Conservation (phyloP, 768 basidiomycete species). For the Clathrus columnatus region DNA sequence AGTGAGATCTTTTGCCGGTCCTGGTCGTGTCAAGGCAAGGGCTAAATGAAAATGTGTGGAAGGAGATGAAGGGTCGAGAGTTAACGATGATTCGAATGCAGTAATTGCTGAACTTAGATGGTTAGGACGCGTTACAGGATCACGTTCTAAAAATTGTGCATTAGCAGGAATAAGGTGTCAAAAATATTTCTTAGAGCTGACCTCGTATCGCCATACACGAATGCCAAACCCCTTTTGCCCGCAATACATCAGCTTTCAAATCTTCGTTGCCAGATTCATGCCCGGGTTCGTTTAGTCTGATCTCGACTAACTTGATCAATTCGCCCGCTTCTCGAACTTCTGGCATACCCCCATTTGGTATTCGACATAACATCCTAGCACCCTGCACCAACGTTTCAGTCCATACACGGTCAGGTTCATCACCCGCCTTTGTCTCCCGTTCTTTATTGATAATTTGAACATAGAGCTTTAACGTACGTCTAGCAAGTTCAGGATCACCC, state of each 20-base stretch:
- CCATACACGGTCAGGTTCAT: slow-evolving; percentile 64
- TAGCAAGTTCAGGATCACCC: slow-evolving; percentile 54
- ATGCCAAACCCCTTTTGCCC: slow-evolving; percentile 69
- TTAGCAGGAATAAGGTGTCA: background rate
- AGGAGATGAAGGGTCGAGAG: slow-evolving; percentile 36
- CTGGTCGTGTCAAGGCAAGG: slow-evolving; percentile 56
- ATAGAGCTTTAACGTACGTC: slow-evolving; percentile 72
- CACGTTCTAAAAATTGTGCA: slow-evolving; percentile 41
- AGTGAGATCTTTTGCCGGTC: slow-evolving; percentile 55
- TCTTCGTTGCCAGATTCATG: slow-evolving; percentile 29
- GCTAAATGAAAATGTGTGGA: slow-evolving; percentile 75
- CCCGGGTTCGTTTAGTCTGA: slow-evolving; percentile 35
- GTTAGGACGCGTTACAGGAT: slow-evolving; percentile 48
- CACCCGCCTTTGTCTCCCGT: slow-evolving; percentile 43
- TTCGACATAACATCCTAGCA: slow-evolving; percentile 62
- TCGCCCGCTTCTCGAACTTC: slow-evolving; percentile 55
- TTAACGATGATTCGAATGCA: slow-evolving; percentile 41
- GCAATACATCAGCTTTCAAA: slow-evolving; percentile 48
- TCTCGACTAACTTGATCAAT: slow-evolving; percentile 52
- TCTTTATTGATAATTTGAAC: slow-evolving; percentile 79
- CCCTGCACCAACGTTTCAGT: slow-evolving; percentile 73
- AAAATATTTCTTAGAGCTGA: slow-evolving; percentile 16
- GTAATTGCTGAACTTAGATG: slow-evolving; percentile 51
- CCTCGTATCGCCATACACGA: slow-evolving; percentile 65
- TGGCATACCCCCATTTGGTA: slow-evolving; percentile 41